These are phyloP conservation scores for Albatrellus ellisii DNA, from an alignment of 768 basidiomycete genomes.

Conservation along the genomic window DNA sequence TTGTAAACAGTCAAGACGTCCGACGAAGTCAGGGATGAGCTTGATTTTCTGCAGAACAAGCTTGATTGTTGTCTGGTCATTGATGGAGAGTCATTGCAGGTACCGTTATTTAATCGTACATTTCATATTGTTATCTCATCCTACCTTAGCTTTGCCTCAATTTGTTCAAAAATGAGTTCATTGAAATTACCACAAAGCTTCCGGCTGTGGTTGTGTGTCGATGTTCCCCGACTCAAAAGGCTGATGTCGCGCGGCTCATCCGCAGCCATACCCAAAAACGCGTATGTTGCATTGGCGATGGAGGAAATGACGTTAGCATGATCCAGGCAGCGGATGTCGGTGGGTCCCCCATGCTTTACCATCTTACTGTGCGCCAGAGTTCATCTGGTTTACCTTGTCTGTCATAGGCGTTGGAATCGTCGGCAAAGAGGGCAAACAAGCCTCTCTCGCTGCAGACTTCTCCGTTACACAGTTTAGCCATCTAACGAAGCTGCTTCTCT, in stretches of 20 bases:
- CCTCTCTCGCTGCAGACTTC: slow-evolving; percentile 97
- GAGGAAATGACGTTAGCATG: slow-evolving; percentile 99
- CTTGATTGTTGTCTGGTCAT: slow-evolving; percentile 97
- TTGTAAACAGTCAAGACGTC: slow-evolving; percentile 67
- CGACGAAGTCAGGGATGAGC: slow-evolving; percentile 71
- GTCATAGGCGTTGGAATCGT: slow-evolving; percentile 85
- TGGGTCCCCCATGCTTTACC: slow-evolving; percentile 27
- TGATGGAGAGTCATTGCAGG: slow-evolving; percentile 93
- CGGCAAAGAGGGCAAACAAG: slow-evolving; percentile 98
- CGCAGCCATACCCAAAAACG: slow-evolving; percentile 84
- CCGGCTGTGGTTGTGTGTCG: slow-evolving; percentile 96
- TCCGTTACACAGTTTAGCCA: slow-evolving; percentile 94
- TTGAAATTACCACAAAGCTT: slow-evolving; percentile 90
- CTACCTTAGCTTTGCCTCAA: slow-evolving; percentile 69
- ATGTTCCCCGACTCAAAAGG: slow-evolving; percentile 98
- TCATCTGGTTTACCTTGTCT: too few species aligned
- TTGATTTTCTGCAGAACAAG: slow-evolving; percentile 91
- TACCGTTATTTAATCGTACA: slow-evolving; percentile 19
- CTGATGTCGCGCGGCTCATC: slow-evolving; percentile 91
- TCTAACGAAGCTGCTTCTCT: slow-evolving; percentile 91
- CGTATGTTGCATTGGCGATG: slow-evolving; percentile 98
- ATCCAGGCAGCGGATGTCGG: slow-evolving; percentile 98
- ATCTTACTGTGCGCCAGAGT: neutral
- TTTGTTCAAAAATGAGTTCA: slow-evolving; percentile 86
- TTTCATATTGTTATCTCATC: neutral